These are phyloP conservation scores for Hirsutella thompsonii DNA, from an alignment of 2,329 filamentous ascomycete genomes.

Conservation along the genomic window DNA sequence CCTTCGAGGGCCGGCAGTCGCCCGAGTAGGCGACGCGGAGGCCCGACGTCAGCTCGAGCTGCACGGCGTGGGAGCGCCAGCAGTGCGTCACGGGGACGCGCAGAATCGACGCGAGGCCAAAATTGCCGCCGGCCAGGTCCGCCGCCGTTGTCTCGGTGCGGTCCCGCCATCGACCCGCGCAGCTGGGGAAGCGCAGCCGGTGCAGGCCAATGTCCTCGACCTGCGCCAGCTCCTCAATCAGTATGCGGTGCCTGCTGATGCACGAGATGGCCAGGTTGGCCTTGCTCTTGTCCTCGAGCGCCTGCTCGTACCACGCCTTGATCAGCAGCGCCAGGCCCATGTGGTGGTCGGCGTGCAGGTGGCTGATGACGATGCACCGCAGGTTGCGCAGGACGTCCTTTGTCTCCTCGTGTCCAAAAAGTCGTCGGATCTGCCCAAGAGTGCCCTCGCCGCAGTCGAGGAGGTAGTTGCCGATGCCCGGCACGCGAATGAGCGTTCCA, in stretches of 20 bases:
- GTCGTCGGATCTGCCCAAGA: slow-evolving; percentile 69
- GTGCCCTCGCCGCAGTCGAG: slow-evolving; percentile 91
- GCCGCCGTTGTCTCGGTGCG: slow-evolving; percentile 20
- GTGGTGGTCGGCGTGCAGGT: slow-evolving; percentile 93
- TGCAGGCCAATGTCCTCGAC: slow-evolving; percentile 66
- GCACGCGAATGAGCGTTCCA: slow-evolving; percentile 70
- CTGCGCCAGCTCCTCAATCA: slow-evolving; percentile 66
- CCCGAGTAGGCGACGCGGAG: slow-evolving; percentile 90
- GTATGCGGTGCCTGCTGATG: slow-evolving; percentile 57
- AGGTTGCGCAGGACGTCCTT: slow-evolving; percentile 64
- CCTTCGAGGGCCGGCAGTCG: slow-evolving; percentile 69
- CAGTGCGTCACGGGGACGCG: slow-evolving; percentile 67
- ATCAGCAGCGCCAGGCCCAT: slow-evolving; percentile 75
- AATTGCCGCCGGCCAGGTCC: slow-evolving; percentile 29
- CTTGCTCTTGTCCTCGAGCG: slow-evolving; percentile 17
- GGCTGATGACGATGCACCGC: slow-evolving; percentile 81
- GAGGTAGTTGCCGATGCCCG: slow-evolving; percentile 75
- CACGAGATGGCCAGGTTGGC: slow-evolving; percentile 54
- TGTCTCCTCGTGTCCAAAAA: slow-evolving; percentile 53
- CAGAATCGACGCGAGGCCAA: slow-evolving; percentile 54
- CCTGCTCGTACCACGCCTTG: slow-evolving; percentile 60
- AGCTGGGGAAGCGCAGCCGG: slow-evolving; percentile 26
- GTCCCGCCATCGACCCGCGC: slow-evolving; percentile 8
- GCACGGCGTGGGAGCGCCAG: slow-evolving; percentile 60
- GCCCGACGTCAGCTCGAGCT: slow-evolving; percentile 63